Conservation (phyloP, 306 rosid genomes). For the Glycyrrhiza uralensis region DNA sequence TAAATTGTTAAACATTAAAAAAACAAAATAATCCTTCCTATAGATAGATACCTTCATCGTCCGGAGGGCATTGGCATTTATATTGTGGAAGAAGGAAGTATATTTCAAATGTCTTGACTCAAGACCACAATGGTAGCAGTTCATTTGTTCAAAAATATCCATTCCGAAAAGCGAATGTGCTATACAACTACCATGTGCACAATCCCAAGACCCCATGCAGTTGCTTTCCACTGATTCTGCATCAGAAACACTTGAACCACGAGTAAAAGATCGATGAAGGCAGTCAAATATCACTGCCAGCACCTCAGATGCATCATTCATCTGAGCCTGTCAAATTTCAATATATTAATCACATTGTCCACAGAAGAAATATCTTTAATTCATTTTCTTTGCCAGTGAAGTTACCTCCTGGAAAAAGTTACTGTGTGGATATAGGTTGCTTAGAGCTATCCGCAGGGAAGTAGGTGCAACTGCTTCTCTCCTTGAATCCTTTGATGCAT, state of each 20-base stretch:
- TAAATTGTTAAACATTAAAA: background rate
- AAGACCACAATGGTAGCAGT: conserved; percentile 71
- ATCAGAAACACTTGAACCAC: conserved; percentile 54
- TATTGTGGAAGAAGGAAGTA: conserved; percentile 92
- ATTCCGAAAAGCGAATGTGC: conserved; percentile 90
- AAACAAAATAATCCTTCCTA: background rate
- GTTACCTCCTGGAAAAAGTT: conserved; percentile 93
- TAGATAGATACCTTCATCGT: conserved; percentile 79
- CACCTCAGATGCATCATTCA: conserved; percentile 99
- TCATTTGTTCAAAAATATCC: conserved; percentile 89
- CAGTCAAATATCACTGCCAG: conserved; percentile 82
- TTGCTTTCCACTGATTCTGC: conserved; percentile 65
- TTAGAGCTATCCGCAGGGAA: conserved; percentile 84
- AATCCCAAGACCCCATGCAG: conserved; percentile 77
- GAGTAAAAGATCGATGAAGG: conserved; percentile 79
- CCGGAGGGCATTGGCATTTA: conserved; percentile 92
- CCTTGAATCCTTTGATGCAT: conserved; percentile 57
- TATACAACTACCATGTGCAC: conserved; percentile 70
- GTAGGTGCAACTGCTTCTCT: conserved; percentile 92
- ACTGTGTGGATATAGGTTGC: conserved; percentile 87
- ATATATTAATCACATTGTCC: conserved; percentile 30
- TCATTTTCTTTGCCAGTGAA: conserved; percentile 4
- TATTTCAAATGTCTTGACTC: conserved; percentile 89
- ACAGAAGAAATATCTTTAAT: conserved; percentile 15
- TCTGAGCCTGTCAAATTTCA: conserved; percentile 73